phyloP scores from a whole-genome alignment of 164 flowering plant genomes.

The Euptelea pleiosperma region DNA sequence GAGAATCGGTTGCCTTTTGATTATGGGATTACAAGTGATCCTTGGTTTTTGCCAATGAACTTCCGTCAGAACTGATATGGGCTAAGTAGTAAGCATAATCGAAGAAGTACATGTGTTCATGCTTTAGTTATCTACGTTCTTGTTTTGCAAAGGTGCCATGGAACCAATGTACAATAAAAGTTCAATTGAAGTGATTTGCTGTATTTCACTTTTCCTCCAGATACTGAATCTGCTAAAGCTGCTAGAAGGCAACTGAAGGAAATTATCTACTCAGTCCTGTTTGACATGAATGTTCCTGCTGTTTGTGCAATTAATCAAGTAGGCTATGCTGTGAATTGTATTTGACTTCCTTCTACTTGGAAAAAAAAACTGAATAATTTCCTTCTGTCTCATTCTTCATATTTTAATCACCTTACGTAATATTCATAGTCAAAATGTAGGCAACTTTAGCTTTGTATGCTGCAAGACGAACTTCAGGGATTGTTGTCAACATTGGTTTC shows the following conservation, averaged over 20 bases:
- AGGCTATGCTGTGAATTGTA: background rate
- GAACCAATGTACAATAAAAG: no score
- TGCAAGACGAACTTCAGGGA: constrained; percentile 79
- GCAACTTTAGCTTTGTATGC: constrained; percentile 85
- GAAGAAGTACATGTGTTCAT: background rate
- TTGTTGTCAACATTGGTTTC: constrained; percentile 90
- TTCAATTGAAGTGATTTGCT: background rate
- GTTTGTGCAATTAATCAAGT: constrained; percentile 90
- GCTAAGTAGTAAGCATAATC: no score
- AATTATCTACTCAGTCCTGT: constrained; percentile 60
- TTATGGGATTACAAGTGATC: no score
- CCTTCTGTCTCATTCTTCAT: background rate
- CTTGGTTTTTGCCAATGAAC: no score
- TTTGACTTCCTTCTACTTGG: no score
- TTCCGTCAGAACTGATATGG: no score
- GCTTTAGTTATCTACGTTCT: background rate
- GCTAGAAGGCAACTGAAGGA: constrained; percentile 76
- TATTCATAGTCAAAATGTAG: constrained; percentile 30
- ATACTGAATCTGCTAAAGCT: constrained; percentile 77
- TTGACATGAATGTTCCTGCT: constrained; percentile 94
- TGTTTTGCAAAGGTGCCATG: background rate
- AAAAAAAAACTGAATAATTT: no score
- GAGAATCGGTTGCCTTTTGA: no score
- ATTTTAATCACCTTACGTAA: constrained; percentile 7
- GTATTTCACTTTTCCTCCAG: constrained; percentile 27